These are phyloP conservation scores for Moringa oleifera DNA, from an alignment of 345 rosid species.

Conservation along the genomic window DNA sequence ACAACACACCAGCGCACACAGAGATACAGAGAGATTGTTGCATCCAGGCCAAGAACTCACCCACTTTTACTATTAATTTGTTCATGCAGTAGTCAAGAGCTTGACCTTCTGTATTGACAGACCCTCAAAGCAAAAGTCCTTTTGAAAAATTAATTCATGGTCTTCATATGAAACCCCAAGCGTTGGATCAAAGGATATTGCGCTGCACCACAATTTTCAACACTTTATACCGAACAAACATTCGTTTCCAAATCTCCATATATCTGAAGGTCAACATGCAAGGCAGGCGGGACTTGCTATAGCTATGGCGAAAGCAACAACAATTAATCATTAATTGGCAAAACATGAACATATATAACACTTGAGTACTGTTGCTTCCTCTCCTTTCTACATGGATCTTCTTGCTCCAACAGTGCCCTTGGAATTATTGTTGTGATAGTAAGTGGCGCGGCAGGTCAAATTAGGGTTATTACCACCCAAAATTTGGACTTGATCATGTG, in stretches of 20 bases:
- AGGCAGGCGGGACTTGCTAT: not conserved
- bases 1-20: no score
- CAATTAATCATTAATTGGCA: no score
- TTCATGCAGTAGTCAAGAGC: constrained; percentile 12
- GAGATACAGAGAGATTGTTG: no score
- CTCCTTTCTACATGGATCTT: no score
- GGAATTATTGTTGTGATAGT: no score
- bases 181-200: not conserved
- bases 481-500: no score
- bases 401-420: no score
- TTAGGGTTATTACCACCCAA: no score
- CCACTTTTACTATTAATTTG: constrained; percentile 6
- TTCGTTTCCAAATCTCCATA: constrained; percentile 27
- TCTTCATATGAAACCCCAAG: not conserved
- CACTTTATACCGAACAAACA: constrained; percentile 36
- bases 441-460: no score
- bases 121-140: no score
- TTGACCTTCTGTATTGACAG: not conserved
- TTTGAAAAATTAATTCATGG: not conserved
- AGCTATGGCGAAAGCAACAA: no score
- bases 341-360: not conserved
- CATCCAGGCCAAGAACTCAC: constrained; percentile 22
- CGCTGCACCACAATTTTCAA: constrained; percentile 16
- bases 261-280: constrained; percentile 17
- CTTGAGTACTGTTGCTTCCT: no score